Conservation (phyloP, 768 basidiomycete species). For the Dioszegia aurantiaca region DNA sequence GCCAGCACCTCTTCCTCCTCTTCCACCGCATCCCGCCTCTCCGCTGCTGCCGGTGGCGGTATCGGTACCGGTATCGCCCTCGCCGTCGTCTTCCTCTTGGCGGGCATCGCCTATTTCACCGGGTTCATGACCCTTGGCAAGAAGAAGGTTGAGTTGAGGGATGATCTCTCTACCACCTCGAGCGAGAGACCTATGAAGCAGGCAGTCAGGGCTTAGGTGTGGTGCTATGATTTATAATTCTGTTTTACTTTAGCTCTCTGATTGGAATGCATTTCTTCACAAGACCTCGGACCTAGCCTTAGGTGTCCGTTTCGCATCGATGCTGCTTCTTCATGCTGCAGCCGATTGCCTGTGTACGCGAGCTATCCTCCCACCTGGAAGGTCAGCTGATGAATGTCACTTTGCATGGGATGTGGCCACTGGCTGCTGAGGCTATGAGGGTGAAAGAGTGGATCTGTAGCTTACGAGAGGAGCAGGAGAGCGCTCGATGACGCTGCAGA, state of each 20-base stretch:
- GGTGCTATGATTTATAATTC: neutral
- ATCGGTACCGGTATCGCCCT: constrained; percentile 19
- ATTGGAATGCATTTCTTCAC: too few relatives aligned
- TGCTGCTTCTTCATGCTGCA: too few relatives aligned
- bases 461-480: too few relatives aligned
- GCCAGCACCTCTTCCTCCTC: constrained; percentile 1
- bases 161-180: neutral
- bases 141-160: constrained; percentile 10
- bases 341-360: too few relatives aligned
- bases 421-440: too few relatives aligned
- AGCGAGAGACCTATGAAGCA: constrained; percentile 6
- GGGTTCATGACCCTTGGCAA: constrained; percentile 13
- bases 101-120: neutral
- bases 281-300: too few relatives aligned
- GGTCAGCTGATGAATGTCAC: too few relatives aligned
- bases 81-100: constrained; percentile 1
- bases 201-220: constrained; percentile 1
- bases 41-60: constrained; percentile 20
- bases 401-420: too few relatives aligned
- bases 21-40: constrained; percentile 6
- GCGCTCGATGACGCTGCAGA: too few relatives aligned
- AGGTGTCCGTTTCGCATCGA: too few relatives aligned
- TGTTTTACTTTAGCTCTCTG: neutral
- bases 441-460: too few relatives aligned
- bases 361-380: too few relatives aligned